These are phyloP conservation scores for Biscogniauxia sp. DNA, from an alignment of 2,329 filamentous ascomycete genomes.

Conservation along the genomic window DNA sequence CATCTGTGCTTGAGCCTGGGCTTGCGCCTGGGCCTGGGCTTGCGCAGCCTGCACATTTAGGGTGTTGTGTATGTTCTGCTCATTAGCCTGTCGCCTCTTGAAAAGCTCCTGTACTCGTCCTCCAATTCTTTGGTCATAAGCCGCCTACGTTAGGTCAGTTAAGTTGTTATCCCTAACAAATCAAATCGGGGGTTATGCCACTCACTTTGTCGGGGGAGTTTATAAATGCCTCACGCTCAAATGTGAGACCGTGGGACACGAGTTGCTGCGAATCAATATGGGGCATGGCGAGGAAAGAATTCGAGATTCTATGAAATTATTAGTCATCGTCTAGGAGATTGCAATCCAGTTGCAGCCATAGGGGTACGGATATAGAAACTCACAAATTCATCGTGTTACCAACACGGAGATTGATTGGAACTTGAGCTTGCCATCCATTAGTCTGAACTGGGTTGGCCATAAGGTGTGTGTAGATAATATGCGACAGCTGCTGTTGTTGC, in stretches of 20 bases:
- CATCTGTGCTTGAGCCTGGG: constrained; percentile 41
- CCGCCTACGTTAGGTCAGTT: constrained; percentile 37
- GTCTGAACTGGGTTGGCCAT: constrained; percentile 23
- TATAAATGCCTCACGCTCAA: constrained; percentile 48
- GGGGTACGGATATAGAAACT: constrained; percentile 13
- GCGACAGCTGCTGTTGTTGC: constrained; percentile 38
- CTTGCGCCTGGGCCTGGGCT: constrained; percentile 40
- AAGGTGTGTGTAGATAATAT: constrained; percentile 38
- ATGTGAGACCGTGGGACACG: constrained; percentile 41
- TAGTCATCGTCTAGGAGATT: constrained; percentile 3
- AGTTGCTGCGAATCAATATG: constrained; percentile 41
- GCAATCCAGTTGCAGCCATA: background rate
- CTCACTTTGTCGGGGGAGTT: constrained; percentile 49
- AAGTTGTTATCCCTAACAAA: constrained; percentile 5
- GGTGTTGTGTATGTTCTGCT: constrained; percentile 47
- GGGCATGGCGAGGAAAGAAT: constrained; percentile 46
- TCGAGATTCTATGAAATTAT: constrained; percentile 44
- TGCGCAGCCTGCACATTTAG: constrained; percentile 44
- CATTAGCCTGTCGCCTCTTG: constrained; percentile 49
- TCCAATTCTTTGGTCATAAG: constrained; percentile 49
- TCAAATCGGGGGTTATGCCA: background rate
- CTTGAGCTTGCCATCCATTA: constrained; percentile 34
- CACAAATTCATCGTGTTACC: constrained; percentile 37
- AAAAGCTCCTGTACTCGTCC: constrained; percentile 48
- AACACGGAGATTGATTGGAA: constrained; percentile 33